Evolutionary conservation across 257 asterid species (phyloP), one percentile per base, ranked within the genome.

Genomic region (Salvia miltiorrhiza): DNA sequence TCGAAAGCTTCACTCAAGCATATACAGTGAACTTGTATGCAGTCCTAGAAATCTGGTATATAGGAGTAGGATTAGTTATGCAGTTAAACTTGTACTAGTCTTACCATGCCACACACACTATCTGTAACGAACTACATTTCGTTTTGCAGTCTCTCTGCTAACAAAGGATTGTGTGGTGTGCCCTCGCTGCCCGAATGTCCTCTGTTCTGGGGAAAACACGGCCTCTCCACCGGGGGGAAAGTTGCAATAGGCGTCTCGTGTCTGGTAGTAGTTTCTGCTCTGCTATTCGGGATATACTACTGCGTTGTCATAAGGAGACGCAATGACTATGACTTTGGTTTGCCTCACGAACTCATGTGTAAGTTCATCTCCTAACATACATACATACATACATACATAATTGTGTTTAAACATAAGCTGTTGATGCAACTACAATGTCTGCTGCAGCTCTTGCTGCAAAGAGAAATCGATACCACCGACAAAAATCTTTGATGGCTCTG

Each of bases 91-190:
- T 30, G 35, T 30, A 30, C 35, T n/a, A n/a, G n/a, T n/a, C n/a
- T n/a, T n/a, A n/a, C n/a, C n/a, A n/a, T n/a, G n/a, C n/a, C n/a
- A n/a, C n/a, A n/a, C n/a, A n/a, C n/a, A n/a, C n/a, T n/a, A n/a
- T n/a, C n/a, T n/a, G 23, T 54, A 41, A 41, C 7, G 9, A 1
- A 58, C 54, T n/a, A 28, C 39, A 20, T 65, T 33, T 54, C 16
- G 14, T 80, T 76, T 76, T 47, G 69, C 87, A 94, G 98, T 77
- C 90, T 94, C 44, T 84, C 88, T 17, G 87, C 87, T 66, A 91
- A 94, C 78, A 89, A 89, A 79, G 89, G 95, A 61, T 78, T 94
- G 71, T 94, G 98, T 24, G 97, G 99, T 9, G 95, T 80, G 58
- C 98, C 99, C 23, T 70, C 95, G 54, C 73, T 94, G 62, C 95